Conservation (phyloP, 768 basidiomycete species). For the Holtermanniella nyarrowii region DNA sequence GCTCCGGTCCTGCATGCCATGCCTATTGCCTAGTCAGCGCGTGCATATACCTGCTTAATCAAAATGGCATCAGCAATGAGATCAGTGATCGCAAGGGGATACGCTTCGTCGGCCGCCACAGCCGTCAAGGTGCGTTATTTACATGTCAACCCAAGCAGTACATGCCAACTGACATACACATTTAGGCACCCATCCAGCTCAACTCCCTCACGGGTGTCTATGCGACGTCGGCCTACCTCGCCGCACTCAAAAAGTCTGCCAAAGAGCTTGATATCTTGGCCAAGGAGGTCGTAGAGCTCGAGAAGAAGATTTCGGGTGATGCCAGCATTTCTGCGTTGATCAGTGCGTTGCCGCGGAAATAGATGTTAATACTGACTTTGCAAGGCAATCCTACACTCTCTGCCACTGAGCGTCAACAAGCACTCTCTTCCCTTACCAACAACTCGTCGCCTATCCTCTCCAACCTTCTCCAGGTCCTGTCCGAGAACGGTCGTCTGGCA, state of each 20-base stretch:
- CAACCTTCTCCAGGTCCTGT: slow-evolving; percentile 80
- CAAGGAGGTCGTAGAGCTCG: slow-evolving; percentile 63
- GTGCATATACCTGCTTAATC: no score
- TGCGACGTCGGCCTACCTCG: slow-evolving; percentile 40
- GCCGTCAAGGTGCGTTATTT: slow-evolving; percentile 34
- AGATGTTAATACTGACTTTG: not conserved
- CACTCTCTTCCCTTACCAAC: slow-evolving; percentile 57
- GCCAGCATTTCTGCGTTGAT: slow-evolving; percentile 63
- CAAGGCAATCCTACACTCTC: slow-evolving; percentile 80
- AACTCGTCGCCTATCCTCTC: slow-evolving; percentile 57
- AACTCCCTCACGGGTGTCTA: slow-evolving; percentile 41
- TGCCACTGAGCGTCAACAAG: slow-evolving; percentile 58
- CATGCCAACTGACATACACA: not conserved
- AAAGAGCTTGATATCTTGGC: slow-evolving; percentile 75
- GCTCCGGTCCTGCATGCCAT: no score
- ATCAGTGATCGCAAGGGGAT: slow-evolving; percentile 32
- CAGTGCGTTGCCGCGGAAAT: slow-evolving; percentile 24
- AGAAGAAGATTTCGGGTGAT: slow-evolving; percentile 56
- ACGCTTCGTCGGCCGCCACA: slow-evolving; percentile 29
- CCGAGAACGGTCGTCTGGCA: slow-evolving; percentile 81
- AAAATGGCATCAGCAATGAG: slow-evolving; percentile 35
- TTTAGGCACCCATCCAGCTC: slow-evolving; percentile 38
- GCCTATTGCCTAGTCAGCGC: no score
- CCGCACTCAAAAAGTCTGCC: slow-evolving; percentile 62
- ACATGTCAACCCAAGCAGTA: no score